Conservation (phyloP, 2,329 filamentous ascomycete species). For the Dactylellina cionopaga region DNA sequence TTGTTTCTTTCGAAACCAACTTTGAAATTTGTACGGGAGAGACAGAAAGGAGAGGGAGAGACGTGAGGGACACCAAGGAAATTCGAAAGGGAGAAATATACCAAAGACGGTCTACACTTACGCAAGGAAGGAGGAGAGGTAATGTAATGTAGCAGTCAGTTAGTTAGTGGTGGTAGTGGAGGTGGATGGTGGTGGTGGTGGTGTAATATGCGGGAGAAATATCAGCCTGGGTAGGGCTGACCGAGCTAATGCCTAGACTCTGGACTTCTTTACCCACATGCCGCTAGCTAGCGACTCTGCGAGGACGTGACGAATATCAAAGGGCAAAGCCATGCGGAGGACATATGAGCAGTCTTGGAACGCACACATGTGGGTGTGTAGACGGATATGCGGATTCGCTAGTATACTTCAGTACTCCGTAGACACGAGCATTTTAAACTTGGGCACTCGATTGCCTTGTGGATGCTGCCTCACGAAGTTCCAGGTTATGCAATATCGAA, state of each 20-base stretch:
- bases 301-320: slow-evolving; percentile 10
- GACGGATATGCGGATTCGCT: no score
- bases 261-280: slow-evolving; percentile 23
- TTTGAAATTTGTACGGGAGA: slow-evolving; percentile 12
- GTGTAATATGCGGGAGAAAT: slow-evolving; percentile 41
- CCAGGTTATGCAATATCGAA: no score
- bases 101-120: slow-evolving; percentile 32
- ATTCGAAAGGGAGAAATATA: slow-evolving; percentile 1
- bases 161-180: background rate
- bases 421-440: no score
- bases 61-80: background rate
- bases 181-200: background rate
- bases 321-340: background rate
- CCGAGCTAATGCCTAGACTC: slow-evolving; percentile 40
- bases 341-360: slow-evolving; percentile 14
- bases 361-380: no score
- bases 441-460: background rate
- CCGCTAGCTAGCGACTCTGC: slow-evolving; percentile 5
- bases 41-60: background rate
- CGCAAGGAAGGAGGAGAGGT: slow-evolving; percentile 38
- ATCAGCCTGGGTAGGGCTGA: slow-evolving; percentile 53
- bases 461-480: background rate
- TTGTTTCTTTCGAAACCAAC: background rate
- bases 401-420: background rate
- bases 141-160: no score